A percentile compares a stretch with the other conserved stretches of the same genome.
These are phyloP conservation scores for Colletotrichum shisoi DNA, from an alignment of 2,329 filamentous ascomycete genomes.

Conservation along the genomic window DNA sequence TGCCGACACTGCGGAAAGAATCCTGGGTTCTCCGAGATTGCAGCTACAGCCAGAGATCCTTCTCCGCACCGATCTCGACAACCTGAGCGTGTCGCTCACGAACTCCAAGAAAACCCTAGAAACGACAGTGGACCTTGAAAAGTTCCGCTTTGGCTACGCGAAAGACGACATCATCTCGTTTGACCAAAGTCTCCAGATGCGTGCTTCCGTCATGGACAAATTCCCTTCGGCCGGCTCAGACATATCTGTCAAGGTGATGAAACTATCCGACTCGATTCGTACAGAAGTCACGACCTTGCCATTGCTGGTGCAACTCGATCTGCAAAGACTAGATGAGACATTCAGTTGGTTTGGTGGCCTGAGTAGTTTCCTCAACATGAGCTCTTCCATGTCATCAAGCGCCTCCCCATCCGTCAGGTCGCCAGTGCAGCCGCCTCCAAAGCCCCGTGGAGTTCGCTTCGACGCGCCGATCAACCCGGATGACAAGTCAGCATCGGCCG, in stretches of 20 bases:
- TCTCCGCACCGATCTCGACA: conserved; percentile 59
- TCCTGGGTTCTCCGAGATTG: conserved; percentile 52
- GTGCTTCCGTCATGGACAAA: conserved; percentile 65
- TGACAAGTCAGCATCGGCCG: conserved; percentile 56
- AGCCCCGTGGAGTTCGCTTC: conserved; percentile 66
- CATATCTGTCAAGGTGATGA: conserved; percentile 61
- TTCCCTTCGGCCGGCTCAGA: conserved; percentile 66
- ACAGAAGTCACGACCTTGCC: conserved; percentile 79
- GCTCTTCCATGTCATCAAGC: conserved; percentile 80
- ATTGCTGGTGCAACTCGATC: conserved; percentile 76
- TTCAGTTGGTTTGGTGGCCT: conserved; percentile 89
- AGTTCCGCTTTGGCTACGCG: conserved; percentile 69
- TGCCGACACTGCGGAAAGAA: conserved; percentile 58
- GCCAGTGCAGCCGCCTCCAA: conserved; percentile 52
- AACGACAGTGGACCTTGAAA: conserved; percentile 59
- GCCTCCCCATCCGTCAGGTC: conserved; percentile 59
- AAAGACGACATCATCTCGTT: conserved; percentile 71
- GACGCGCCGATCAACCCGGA: conserved; percentile 61
- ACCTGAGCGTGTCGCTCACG: conserved; percentile 50
- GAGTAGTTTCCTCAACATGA: conserved; percentile 88
- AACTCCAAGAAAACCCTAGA: conserved; percentile 45
- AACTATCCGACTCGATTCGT: conserved; percentile 55
- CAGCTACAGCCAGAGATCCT: conserved; percentile 60
- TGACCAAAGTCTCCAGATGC: conserved; percentile 64
- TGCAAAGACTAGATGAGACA: conserved; percentile 83